A percentile compares a stretch with the other conserved stretches of the same genome.
Evolutionary conservation across 2,329 filamentous ascomycete species (phyloP).

Genomic region (Boeremia exigua): DNA sequence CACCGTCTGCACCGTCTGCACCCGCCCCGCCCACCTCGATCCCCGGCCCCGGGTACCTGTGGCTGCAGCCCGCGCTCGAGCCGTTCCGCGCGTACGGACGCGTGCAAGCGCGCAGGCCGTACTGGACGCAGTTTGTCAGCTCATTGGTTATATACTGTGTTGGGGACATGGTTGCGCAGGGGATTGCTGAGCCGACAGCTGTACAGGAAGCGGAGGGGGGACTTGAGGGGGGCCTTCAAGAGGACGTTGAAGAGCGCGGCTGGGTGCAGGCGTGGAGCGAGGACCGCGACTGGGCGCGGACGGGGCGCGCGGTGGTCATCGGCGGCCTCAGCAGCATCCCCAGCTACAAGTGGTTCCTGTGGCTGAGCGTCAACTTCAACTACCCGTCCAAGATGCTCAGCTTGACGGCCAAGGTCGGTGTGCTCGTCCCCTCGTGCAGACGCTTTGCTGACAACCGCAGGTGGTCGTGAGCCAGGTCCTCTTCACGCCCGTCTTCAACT

Average conservation of each 20-base stretch:
- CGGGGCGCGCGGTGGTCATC: constrained; percentile 74
- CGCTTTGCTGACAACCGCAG: too few relatives aligned
- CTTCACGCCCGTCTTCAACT: constrained; percentile 73
- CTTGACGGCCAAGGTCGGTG: constrained; percentile 67
- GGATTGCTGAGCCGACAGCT: constrained; percentile 53
- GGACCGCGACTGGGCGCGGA: constrained; percentile 60
- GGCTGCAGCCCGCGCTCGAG: constrained; percentile 54
- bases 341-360: constrained; percentile 82
- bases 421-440: neutral
- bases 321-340: constrained; percentile 77
- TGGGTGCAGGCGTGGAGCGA: constrained; percentile 53
- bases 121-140: constrained; percentile 78
- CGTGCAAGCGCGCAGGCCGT: constrained; percentile 74
- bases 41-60: constrained; percentile 53
- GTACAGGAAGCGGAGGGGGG: constrained; percentile 20
- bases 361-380: constrained; percentile 82
- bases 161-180: constrained; percentile 79
- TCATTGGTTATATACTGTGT: constrained; percentile 79
- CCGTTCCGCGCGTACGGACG: constrained; percentile 67
- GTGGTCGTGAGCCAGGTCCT: constrained; percentile 78
- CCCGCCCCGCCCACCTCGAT: constrained; percentile 41
- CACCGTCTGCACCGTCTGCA: too few relatives aligned
- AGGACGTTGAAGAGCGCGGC: constrained; percentile 28
- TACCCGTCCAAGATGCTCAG: constrained; percentile 75
- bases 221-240: neutral